Percentiles rank a stretch among this genome's conserved stretches.
These are phyloP conservation scores for Microsporum audouinii DNA, from an alignment of 2,329 filamentous ascomycete genomes.

Conservation along the genomic window DNA sequence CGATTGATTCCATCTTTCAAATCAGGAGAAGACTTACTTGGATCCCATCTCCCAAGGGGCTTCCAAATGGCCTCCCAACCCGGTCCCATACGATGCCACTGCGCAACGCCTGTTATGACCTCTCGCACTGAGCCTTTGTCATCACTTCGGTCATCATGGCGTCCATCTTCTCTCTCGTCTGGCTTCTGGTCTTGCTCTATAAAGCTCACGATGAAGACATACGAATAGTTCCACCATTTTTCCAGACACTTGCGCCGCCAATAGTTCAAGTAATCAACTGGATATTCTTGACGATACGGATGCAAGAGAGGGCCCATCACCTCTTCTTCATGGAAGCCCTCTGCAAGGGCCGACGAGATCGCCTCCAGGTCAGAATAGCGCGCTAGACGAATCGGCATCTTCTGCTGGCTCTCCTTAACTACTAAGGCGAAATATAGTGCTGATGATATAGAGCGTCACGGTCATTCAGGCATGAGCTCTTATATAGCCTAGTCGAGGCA, in stretches of 20 bases:
- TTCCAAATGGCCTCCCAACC: conserved; percentile 10
- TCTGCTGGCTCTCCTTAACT: neutral
- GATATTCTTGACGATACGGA: conserved; percentile 7
- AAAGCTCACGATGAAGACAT: conserved; percentile 9
- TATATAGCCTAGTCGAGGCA: too few relatives aligned
- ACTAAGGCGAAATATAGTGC: too few relatives aligned
- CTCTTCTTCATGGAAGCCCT: conserved; percentile 4
- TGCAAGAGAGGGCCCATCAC: conserved; percentile 4
- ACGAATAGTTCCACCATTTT: conserved; percentile 8
- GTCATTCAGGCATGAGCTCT: too few relatives aligned
- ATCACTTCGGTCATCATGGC: neutral
- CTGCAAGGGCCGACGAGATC: conserved; percentile 5
- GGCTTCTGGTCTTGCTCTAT: neutral
- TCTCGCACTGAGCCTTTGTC: neutral
- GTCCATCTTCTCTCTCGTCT: neutral
- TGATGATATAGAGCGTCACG: too few relatives aligned
- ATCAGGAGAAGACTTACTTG: conserved; percentile 3
- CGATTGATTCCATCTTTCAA: neutral
- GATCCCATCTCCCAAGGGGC: conserved; percentile 9
- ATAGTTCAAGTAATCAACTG: conserved; percentile 5
- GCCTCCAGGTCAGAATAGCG: conserved; percentile 5
- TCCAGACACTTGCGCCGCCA: conserved; percentile 1
- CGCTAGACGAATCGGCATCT: conserved; percentile 9
- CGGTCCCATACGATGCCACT: conserved; percentile 6
- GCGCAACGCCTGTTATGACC: conserved; percentile 7